Conservation (phyloP, 345 rosid species). For the Atalantia buxifolia region DNA sequence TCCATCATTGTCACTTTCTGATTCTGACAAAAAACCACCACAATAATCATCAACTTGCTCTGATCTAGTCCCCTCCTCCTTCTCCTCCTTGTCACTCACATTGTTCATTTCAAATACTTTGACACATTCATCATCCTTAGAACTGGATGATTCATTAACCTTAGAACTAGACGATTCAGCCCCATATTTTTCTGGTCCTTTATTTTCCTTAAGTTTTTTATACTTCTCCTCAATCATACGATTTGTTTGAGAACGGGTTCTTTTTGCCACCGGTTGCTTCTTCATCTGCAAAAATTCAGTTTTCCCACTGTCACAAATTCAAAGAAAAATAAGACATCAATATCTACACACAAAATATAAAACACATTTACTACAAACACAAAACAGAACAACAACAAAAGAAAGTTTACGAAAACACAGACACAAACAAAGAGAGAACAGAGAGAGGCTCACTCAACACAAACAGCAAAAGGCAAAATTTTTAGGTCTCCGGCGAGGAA, state of each 20-base stretch:
- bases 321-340: background rate
- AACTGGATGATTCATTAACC: background rate
- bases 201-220: constrained; percentile 4
- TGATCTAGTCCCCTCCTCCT: background rate
- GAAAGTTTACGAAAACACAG: background rate
- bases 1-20: background rate
- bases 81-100: background rate
- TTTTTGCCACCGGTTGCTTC: constrained; percentile 13
- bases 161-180: background rate
- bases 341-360: background rate
- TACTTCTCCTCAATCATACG: background rate
- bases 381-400: background rate
- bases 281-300: background rate
- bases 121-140: background rate
- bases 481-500: background rate
- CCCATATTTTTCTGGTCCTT: background rate
- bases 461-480: background rate
- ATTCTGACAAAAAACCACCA: background rate
- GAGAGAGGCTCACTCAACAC: background rate
- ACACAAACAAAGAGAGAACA: background rate
- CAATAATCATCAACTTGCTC: background rate
- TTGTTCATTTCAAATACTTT: background rate
- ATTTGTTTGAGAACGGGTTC: constrained; percentile 19
- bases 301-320: background rate
- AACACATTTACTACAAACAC: background rate